These are phyloP conservation scores for Odontarrhena argentea DNA, from an alignment of 345 rosid genomes.

Conservation along the genomic window DNA sequence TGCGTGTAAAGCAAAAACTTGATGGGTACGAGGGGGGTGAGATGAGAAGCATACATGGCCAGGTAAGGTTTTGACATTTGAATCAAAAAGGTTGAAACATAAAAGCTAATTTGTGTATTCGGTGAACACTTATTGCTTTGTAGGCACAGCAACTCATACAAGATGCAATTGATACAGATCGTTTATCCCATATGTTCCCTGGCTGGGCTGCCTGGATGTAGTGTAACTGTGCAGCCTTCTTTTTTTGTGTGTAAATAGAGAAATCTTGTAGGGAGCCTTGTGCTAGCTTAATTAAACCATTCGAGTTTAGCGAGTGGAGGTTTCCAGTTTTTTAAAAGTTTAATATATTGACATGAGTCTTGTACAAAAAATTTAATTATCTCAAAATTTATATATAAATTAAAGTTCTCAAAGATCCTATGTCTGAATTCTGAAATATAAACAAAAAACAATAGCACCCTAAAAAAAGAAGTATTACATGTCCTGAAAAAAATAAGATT, in stretches of 20 bases:
- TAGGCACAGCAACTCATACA: constrained; percentile 96
- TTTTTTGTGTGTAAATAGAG: constrained; percentile 14
- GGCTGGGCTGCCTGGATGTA: constrained; percentile 99
- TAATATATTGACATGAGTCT: no score
- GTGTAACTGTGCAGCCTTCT: background rate
- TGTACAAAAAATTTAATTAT: no score
- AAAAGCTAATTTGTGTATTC: constrained; percentile 19
- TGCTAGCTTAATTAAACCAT: no score
- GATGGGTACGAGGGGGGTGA: constrained; percentile 99
- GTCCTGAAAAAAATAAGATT: no score
- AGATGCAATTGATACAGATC: constrained; percentile 86
- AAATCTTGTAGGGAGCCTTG: constrained; percentile 11
- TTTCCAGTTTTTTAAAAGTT: no score
- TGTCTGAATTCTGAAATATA: no score
- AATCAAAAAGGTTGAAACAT: constrained; percentile 1
- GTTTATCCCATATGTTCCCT: constrained; percentile 83
- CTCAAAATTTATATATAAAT: no score
- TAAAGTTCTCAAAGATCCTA: no score
- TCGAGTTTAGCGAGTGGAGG: no score
- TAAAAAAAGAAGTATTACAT: no score
- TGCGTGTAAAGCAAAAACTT: constrained; percentile 92
- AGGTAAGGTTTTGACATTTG: constrained; percentile 51
- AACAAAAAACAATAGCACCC: no score
- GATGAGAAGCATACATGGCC: constrained; percentile 90
- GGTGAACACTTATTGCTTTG: background rate